Percentiles rank a stretch among this genome's conserved stretches.
Conservation (phyloP, 306 rosid species). For the Medicago truncatula region MtrunA17r5.0-ANR NC_053046.1:10413501-10414000, state of each 20-base stretch:
- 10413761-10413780: too few species aligned
- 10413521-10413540: slow-evolving; percentile 62
- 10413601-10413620: slow-evolving; percentile 62
- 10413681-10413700: neutral
- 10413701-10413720: neutral
- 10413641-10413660: slow-evolving; percentile 4
- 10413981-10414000: too few species aligned
- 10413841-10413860: too few species aligned
- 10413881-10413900: too few species aligned
- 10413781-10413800: too few species aligned
- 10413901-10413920: neutral
- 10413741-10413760: too few species aligned
- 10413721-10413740: neutral
- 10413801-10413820: too few species aligned
- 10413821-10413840: too few species aligned
- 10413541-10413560: slow-evolving; percentile 74
- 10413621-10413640: slow-evolving; percentile 32
- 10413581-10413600: slow-evolving; percentile 71
- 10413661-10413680: neutral
- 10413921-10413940: neutral
- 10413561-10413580: slow-evolving; percentile 63
- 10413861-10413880: too few species aligned
- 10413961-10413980: too few species aligned
- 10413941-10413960: neutral
- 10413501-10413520: slow-evolving; percentile 51